Base-by-base conservation (phyloP, 1,284 basidiomycete genomes). In the Exobasidium rhododendri region DNA sequence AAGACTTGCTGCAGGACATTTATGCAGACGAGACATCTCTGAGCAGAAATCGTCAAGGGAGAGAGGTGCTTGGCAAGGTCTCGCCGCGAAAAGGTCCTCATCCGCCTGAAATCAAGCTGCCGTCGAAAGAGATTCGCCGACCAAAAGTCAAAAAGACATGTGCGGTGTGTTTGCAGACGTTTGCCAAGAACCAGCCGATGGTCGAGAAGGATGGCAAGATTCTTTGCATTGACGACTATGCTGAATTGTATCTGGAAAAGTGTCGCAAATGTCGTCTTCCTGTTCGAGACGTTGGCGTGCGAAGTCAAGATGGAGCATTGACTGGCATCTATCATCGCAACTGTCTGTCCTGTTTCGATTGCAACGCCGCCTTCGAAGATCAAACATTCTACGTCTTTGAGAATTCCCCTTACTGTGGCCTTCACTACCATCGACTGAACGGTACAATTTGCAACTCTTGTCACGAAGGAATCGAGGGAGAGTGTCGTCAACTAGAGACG, bases 321-420 rank as follows among this genome's bases (percentile, higher is more conserved):
- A 64, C 59, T 11, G 72, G 72, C 2, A 29, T 45, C 32, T 26
- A 28, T 31, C 58, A 60, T 22, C 59, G 26, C 14, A 50, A 45
- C 20, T 74, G 72, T 64, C 70, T 74, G 59, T 65, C 63, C n/a
- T 74, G 72, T 44, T 71, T 70, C 29, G 24, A 65, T 3, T 74
- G 71, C 68, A 61, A 73, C 24, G 63, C 62, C 2, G 57, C 66
- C 4, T 74, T 74, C 50, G 52, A 58, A 1, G 67, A 73, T 44
- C 70, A 70, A 26, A 69, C 58, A 59, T 74, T 74, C 35, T 74
- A 73, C 59, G 71, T 72, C 6, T 73, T 53, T 53, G 68, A 71
- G 44, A 69, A 73, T 49, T 63, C 67, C 53, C 70, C 72, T 20
- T 74, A 74, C 67, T 74, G 72, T 46, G 55, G 63, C 6, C 56